Evolutionary conservation across 345 rosid species (phyloP).

Genomic region (Citrus sinensis): DVS_A1.0 CM039164.1:24847001-24847500

Average conservation of each 20-base stretch:
- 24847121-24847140: constrained; percentile 81
- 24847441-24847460: not conserved
- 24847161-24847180: constrained; percentile 93
- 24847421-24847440: not conserved
- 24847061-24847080: constrained; percentile 47
- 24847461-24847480: not conserved
- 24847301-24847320: not conserved
- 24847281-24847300: not conserved
- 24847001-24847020: constrained; percentile 91
- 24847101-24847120: constrained; percentile 56
- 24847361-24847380: not conserved
- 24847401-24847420: not conserved
- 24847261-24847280: not conserved
- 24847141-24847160: constrained; percentile 94
- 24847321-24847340: not conserved
- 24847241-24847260: not conserved
- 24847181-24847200: constrained; percentile 64
- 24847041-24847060: constrained; percentile 63
- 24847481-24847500: not conserved
- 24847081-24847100: constrained; percentile 47
- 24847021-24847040: constrained; percentile 91
- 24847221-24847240: constrained; percentile 5
- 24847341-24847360: not conserved
- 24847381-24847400: not conserved
- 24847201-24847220: constrained; percentile 19